Percentiles rank a stretch among this genome's conserved stretches.
Conservation (phyloP, 257 asterid genomes). For the Ehretia macrophylla region DNA sequence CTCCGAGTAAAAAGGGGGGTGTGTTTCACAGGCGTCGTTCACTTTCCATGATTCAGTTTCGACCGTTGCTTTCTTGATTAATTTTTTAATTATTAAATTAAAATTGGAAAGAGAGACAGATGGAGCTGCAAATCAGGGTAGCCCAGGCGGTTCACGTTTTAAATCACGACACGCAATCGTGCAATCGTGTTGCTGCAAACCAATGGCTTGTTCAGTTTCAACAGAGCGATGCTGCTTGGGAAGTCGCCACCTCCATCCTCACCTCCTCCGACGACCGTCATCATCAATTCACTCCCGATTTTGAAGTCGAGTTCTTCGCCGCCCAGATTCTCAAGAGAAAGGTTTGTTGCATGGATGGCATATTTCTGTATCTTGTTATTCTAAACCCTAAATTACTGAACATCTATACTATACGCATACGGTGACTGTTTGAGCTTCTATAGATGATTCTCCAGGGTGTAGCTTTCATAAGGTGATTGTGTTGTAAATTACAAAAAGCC, state of each 20-base stretch:
- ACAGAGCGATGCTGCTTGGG: conserved; percentile 83
- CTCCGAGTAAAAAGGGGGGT: neutral
- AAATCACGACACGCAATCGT: conserved; percentile 79
- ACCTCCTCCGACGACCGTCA: conserved; percentile 38
- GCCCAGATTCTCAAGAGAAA: conserved; percentile 92
- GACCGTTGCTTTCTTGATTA: conserved; percentile 14
- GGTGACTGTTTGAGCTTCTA: too few relatives aligned
- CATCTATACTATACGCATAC: too few relatives aligned
- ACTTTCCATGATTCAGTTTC: conserved; percentile 12
- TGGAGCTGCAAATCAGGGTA: conserved; percentile 70
- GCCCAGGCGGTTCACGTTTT: conserved; percentile 87
- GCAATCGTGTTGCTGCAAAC: conserved; percentile 90
- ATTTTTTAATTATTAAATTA: too few relatives aligned
- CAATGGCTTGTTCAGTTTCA: conserved; percentile 94
- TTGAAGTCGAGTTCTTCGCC: conserved; percentile 79
- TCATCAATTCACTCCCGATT: conserved; percentile 37
- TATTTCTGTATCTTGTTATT: too few relatives aligned
- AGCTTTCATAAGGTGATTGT: too few relatives aligned
- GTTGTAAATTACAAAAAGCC: too few relatives aligned
- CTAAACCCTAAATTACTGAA: too few relatives aligned
- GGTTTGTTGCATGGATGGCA: conserved; percentile 27
- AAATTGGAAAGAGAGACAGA: neutral
- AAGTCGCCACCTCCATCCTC: conserved; percentile 77
- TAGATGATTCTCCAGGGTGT: too few relatives aligned
- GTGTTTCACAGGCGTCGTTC: conserved; percentile 9